Percentiles rank a stretch among this genome's conserved stretches.
phyloP scores from a whole-genome alignment of 139 green algal species.

The Chlorella sp. region DNA sequence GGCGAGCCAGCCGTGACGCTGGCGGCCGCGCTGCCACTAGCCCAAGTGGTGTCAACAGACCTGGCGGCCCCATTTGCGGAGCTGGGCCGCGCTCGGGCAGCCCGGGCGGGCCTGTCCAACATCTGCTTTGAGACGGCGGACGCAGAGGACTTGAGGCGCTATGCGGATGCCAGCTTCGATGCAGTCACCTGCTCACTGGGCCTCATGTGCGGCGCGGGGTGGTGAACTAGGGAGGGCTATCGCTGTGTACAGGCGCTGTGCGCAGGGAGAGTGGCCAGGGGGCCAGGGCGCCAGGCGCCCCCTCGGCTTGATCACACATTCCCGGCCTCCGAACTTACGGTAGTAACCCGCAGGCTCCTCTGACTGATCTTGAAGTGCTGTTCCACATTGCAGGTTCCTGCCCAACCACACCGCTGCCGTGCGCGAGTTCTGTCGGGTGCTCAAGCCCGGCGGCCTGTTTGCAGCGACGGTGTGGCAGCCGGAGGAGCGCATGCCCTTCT shows the following conservation, averaged over 20 bases:
- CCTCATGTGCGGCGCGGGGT: background rate
- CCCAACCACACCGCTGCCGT: background rate
- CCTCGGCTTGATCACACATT: too few relatives aligned
- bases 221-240: too few relatives aligned
- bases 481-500: background rate
- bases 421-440: constrained; percentile 12
- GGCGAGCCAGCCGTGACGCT: constrained; percentile 23
- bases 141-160: constrained; percentile 21
- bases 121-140: constrained; percentile 27
- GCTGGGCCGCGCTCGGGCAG: constrained; percentile 8
- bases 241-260: too few relatives aligned
- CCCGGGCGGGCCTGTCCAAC: background rate
- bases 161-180: constrained; percentile 11
- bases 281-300: too few relatives aligned
- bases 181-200: constrained; percentile 30
- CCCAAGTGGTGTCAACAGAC: constrained; percentile 22
- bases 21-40: constrained; percentile 4
- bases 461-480: background rate
- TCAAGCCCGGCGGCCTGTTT: constrained; percentile 26
- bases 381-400: constrained; percentile 14
- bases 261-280: too few relatives aligned
- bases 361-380: too few relatives aligned
- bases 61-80: background rate
- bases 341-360: too few relatives aligned
- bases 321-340: too few relatives aligned